Conservation (phyloP, 306 rosid species). For the Dryas alaskensis region DNA sequence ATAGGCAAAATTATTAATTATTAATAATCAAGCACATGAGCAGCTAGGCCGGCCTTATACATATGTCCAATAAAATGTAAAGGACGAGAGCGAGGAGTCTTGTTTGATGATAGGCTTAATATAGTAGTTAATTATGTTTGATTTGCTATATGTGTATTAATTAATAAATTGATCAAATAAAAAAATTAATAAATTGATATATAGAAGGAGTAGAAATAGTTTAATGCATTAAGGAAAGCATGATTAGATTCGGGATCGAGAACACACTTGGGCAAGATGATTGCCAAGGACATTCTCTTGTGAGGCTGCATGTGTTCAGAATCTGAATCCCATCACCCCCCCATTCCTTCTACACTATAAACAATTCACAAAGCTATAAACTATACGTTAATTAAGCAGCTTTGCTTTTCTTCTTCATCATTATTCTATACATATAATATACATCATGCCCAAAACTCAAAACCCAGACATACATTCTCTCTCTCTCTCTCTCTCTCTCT, state of each 20-base stretch:
- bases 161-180: background rate
- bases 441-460: background rate
- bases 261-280: slow-evolving; percentile 72
- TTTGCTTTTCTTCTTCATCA: slow-evolving; percentile 6
- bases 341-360: slow-evolving; percentile 17
- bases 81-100: background rate
- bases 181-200: no score
- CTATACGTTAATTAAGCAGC: background rate
- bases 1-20: background rate
- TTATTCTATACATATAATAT: background rate
- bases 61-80: background rate
- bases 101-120: slow-evolving; percentile 4
- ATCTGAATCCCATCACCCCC: slow-evolving; percentile 64
- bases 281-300: slow-evolving; percentile 64
- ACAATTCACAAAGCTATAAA: background rate
- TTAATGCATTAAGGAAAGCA: slow-evolving; percentile 26
- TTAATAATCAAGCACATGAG: slow-evolving; percentile 1
- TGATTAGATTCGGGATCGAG: slow-evolving; percentile 62
- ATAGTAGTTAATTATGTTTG: background rate
- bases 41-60: background rate
- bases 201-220: background rate
- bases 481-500: background rate
- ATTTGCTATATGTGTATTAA: background rate
- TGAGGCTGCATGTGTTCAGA: slow-evolving; percentile 77
- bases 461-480: background rate